Evolutionary conservation across 2,329 filamentous ascomycete species (phyloP), one percentile per base, ranked within the genome.

Genomic region (Calonectria fujianensis): DNA sequence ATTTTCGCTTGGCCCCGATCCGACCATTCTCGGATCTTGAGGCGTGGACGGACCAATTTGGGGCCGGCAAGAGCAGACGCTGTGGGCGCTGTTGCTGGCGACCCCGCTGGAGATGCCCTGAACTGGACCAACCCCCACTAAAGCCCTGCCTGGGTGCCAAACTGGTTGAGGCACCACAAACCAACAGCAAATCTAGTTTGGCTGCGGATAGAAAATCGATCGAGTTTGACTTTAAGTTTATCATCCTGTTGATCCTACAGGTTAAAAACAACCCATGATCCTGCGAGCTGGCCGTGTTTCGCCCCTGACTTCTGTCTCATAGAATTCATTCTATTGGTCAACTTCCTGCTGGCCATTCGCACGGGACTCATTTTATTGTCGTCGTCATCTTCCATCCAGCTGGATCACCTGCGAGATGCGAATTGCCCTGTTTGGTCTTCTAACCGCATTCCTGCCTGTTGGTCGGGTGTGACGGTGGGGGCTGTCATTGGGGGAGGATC

Each of bases 401-500:
- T 48, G 45, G 10, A 13, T 13, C 45, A 13, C 9, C 10, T 24
- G 8, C 9, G 13, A 48, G 11, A 24, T 3, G 13, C 20, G n/a
- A 24, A n/a, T 24, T 48, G 13, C 45, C 45, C 11, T 24, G n/a
- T 48, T 48, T n/a, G 45, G 45, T 13, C 2, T 48, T 48, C 6
- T 48, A 11, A 0, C 45, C 45, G 45, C 45, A 24, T 48, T 24
- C 45, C 45, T 48, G 45, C 45, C 13, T 24, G 45, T 11, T 48
- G 45, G 45, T n/a, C 45, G 3, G 45, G 45, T 0, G 41, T 27
- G 16, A 57, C 24, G 48, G 27, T 50, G 10, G 52, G 29, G 6
- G 50, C 27, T 14, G 51, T 63, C 52, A 76, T 74, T 1, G 75
- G 27, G 8, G 74, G 71, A 41, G 77, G 76, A 13, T 74, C 75